phyloP scores from a whole-genome alignment of 2,329 filamentous ascomycete species.

The Clonostachys byssicola region DNA sequence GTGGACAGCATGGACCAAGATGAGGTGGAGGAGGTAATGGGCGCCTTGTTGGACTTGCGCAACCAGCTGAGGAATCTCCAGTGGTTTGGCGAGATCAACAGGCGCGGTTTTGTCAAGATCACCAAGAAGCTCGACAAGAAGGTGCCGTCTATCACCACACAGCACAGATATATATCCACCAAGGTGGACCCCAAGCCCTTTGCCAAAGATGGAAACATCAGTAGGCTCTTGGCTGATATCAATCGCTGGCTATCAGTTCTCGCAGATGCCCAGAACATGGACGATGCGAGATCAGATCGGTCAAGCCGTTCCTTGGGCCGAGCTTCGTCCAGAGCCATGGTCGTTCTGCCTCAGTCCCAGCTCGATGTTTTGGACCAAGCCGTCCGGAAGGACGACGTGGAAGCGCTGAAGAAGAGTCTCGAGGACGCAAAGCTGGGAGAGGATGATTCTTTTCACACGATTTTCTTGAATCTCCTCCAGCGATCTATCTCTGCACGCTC shows the following conservation, averaged over 20 bases:
- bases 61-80: slow-evolving; percentile 86
- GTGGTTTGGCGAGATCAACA: slow-evolving; percentile 97
- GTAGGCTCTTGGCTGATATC: slow-evolving; percentile 54
- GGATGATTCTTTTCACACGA: slow-evolving; percentile 45
- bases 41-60: slow-evolving; percentile 82
- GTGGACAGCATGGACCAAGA: slow-evolving; percentile 76
- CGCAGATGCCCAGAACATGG: slow-evolving; percentile 69
- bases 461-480: slow-evolving; percentile 80
- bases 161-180: slow-evolving; percentile 81
- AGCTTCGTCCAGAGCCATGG: slow-evolving; percentile 68
- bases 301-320: slow-evolving; percentile 75
- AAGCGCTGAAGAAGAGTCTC: slow-evolving; percentile 51
- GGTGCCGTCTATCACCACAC: slow-evolving; percentile 68
- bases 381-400: slow-evolving; percentile 64
- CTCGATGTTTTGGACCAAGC: slow-evolving; percentile 71
- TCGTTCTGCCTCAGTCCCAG: slow-evolving; percentile 65
- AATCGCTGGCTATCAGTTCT: slow-evolving; percentile 90
- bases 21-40: slow-evolving; percentile 87
- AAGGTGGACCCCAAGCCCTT: slow-evolving; percentile 90
- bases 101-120: slow-evolving; percentile 93
- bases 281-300: slow-evolving; percentile 71
- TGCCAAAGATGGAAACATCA: slow-evolving; percentile 62
- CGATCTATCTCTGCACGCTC: slow-evolving; percentile 69
- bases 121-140: slow-evolving; percentile 99
- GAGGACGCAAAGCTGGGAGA: slow-evolving; percentile 45